Percentiles rank a stretch among this genome's conserved stretches.
These are phyloP conservation scores for Cyclocybe aegerita DNA, from an alignment of 768 basidiomycete species.

Conservation along the genomic window DNA sequence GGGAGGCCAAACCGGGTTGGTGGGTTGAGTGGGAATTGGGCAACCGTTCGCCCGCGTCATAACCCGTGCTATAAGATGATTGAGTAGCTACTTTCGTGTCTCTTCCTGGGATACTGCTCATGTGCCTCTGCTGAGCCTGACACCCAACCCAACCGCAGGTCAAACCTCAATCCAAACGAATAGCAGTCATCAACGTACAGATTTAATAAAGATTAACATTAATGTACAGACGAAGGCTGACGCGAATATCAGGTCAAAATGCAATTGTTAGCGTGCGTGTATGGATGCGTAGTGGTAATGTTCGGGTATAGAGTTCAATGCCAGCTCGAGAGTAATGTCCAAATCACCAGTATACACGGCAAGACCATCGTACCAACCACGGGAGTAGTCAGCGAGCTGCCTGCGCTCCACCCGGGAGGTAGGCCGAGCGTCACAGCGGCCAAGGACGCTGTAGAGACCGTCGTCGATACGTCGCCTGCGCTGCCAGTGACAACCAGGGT, in stretches of 20 bases:
- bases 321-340: background rate
- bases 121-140: too few species aligned
- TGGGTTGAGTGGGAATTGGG: slow-evolving; percentile 6
- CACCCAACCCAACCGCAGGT: too few species aligned
- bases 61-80: too few species aligned
- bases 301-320: background rate
- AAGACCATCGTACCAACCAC: background rate
- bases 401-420: slow-evolving; percentile 57
- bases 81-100: too few species aligned
- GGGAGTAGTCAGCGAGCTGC: background rate
- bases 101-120: too few species aligned
- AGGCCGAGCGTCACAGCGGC: slow-evolving; percentile 57
- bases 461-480: slow-evolving; percentile 51
- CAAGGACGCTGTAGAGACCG: slow-evolving; percentile 45
- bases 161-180: too few species aligned
- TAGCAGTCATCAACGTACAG: too few species aligned
- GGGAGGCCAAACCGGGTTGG: slow-evolving; percentile 11
- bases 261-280: too few species aligned
- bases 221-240: too few species aligned
- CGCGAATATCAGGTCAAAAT: too few species aligned
- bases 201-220: too few species aligned
- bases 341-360: background rate
- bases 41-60: too few species aligned
- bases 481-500: slow-evolving; percentile 61
- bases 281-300: background rate